Evolutionary conservation across 2,329 filamentous ascomycete genomes (phyloP).

Genomic region (Karstenula rhodostoma): DNA sequence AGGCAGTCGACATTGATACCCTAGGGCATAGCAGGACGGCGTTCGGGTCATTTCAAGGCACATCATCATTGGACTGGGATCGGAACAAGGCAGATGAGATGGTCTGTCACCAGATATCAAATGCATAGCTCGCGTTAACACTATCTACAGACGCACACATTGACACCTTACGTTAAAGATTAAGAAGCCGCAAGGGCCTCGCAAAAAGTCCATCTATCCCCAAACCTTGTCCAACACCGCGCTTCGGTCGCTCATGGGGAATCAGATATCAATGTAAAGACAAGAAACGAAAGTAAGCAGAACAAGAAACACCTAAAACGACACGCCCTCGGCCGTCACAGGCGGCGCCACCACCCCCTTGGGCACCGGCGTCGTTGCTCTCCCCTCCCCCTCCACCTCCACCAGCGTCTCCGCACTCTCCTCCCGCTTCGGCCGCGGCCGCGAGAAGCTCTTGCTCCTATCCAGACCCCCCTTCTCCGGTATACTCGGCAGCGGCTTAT

Average conservation of each 20-base stretch:
- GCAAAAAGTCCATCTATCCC: neutral
- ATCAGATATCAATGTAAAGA: neutral
- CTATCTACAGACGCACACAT: conserved; percentile 30
- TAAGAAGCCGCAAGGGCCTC: neutral
- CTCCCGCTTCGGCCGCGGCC: conserved; percentile 13
- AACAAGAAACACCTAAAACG: neutral
- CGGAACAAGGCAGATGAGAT: conserved; percentile 6
- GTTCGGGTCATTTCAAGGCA: neutral
- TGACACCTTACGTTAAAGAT: conserved; percentile 14
- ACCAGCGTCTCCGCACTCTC: conserved; percentile 10
- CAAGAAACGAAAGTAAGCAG: neutral
- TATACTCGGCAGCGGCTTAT: conserved; percentile 13
- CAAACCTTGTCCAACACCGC: conserved; percentile 11
- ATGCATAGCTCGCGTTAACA: conserved; percentile 15
- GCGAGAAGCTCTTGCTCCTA: conserved; percentile 14
- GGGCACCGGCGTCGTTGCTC: conserved; percentile 1
- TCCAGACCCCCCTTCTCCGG: conserved; percentile 10
- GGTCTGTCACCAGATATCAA: conserved; percentile 15
- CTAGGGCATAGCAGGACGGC: neutral
- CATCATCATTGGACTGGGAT: no score
- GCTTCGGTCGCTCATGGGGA: conserved; percentile 14
- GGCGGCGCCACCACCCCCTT: conserved; percentile 8
- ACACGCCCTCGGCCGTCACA: conserved; percentile 12
- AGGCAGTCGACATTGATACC: conserved; percentile 1
- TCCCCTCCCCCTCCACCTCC: conserved; percentile 3